phyloP scores from a whole-genome alignment of 2,329 filamentous ascomycete genomes.

The Calcarisporium arbuscula region DNA sequence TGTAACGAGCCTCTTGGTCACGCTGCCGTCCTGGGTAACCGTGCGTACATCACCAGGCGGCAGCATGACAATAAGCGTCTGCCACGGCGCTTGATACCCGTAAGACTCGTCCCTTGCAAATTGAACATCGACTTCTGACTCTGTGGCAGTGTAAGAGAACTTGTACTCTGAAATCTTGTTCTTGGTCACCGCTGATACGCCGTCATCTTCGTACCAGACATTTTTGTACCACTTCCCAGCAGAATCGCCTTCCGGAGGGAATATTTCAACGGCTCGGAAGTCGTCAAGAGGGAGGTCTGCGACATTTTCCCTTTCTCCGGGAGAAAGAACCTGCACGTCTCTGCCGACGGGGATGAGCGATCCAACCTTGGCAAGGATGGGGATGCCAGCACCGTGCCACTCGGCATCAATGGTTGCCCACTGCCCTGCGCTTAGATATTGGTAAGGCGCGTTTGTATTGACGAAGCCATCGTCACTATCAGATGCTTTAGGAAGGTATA shows the following conservation, averaged over 20 bases:
- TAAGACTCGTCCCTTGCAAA: slow-evolving; percentile 23
- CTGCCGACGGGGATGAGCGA: slow-evolving; percentile 32
- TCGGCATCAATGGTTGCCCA: slow-evolving; percentile 34
- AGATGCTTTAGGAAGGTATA: slow-evolving; percentile 59
- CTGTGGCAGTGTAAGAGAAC: slow-evolving; percentile 17
- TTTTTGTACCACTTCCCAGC: slow-evolving; percentile 20
- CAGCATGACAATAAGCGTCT: slow-evolving; percentile 22
- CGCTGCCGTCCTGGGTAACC: slow-evolving; percentile 7
- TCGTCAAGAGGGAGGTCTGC: slow-evolving; percentile 33
- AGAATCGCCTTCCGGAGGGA: slow-evolving; percentile 23
- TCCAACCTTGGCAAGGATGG: slow-evolving; percentile 32
- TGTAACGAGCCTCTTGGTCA: slow-evolving; percentile 9
- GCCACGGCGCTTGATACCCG: slow-evolving; percentile 28
- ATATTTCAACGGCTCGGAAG: slow-evolving; percentile 36
- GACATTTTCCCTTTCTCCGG: slow-evolving; percentile 29
- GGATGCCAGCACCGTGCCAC: slow-evolving; percentile 35
- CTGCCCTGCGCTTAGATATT: slow-evolving; percentile 41
- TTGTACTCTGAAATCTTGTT: slow-evolving; percentile 27
- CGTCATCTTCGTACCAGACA: slow-evolving; percentile 33
- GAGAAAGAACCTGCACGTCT: slow-evolving; percentile 28
- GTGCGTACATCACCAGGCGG: slow-evolving; percentile 23
- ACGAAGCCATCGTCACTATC: slow-evolving; percentile 50
- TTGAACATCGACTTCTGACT: slow-evolving; percentile 17
- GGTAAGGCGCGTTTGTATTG: slow-evolving; percentile 56
- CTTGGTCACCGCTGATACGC: slow-evolving; percentile 22